phyloP scores from a whole-genome alignment of 768 basidiomycete species.

The Lactarius sanguifluus region DNA sequence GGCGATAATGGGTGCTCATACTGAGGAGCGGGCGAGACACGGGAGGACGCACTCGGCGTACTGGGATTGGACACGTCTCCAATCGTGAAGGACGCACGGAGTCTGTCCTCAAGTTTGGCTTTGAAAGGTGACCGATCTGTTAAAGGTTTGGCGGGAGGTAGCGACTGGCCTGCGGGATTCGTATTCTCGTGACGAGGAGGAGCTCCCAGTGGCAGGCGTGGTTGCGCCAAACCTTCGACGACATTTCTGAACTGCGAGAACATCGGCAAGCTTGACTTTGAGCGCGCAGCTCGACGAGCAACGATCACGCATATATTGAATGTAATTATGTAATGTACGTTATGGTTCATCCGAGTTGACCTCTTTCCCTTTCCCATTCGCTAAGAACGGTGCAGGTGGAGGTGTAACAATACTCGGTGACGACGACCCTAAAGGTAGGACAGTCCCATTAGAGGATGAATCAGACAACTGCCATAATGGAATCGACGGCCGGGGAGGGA shows the following conservation, averaged over 20 bases:
- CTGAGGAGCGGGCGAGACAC: constrained; percentile 43
- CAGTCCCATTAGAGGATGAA: constrained; percentile 21
- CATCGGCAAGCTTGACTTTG: constrained; percentile 43
- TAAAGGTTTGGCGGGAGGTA: constrained; percentile 33
- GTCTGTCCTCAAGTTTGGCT: constrained; percentile 70
- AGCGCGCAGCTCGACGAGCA: neutral
- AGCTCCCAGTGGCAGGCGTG: constrained; percentile 40
- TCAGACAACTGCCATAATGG: constrained; percentile 88
- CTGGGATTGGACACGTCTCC: constrained; percentile 52
- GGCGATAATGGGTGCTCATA: constrained; percentile 36
- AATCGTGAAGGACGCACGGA: constrained; percentile 63
- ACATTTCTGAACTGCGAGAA: constrained; percentile 73
- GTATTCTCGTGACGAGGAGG: constrained; percentile 30
- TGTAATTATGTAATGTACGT: constrained; percentile 6
- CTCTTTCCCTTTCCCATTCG: constrained; percentile 63
- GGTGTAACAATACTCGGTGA: constrained; percentile 26
- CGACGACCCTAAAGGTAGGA: constrained; percentile 20
- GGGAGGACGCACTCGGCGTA: constrained; percentile 44
- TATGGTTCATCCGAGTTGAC: constrained; percentile 27
- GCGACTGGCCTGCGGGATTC: constrained; percentile 27
- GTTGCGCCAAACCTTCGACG: constrained; percentile 66
- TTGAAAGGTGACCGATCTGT: constrained; percentile 41
- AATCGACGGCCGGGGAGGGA: constrained; percentile 67
- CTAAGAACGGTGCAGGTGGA: constrained; percentile 27
- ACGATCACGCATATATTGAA: neutral